A percentile compares a stretch with the other conserved stretches of the same genome.
Conservation (phyloP, 495 filamentous ascomycete genomes). For the Penicillium coffeae region DNA sequence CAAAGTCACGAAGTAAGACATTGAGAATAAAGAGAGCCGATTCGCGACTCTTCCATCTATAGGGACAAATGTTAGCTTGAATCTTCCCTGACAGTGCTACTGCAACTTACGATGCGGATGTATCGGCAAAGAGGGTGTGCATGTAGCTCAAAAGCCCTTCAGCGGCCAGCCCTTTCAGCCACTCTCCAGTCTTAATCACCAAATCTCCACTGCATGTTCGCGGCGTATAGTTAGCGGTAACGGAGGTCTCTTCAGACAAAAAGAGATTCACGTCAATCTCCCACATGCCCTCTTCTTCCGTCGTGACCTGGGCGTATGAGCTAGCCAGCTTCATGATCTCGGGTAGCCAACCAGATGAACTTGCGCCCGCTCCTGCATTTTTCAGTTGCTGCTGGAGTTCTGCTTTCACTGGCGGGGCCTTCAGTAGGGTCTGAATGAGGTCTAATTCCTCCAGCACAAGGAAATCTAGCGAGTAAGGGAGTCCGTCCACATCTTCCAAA, state of each 20-base stretch:
- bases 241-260: conserved; percentile 87
- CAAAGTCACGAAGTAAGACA: conserved; percentile 72
- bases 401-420: conserved; percentile 77
- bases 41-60: conserved; percentile 65
- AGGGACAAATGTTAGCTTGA: conserved; percentile 12
- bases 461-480: conserved; percentile 96
- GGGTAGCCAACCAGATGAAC: conserved; percentile 62
- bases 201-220: conserved; percentile 88
- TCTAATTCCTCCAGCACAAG: conserved; percentile 90
- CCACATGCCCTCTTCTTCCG: conserved; percentile 92
- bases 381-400: conserved; percentile 75
- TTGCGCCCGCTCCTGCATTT: conserved; percentile 51
- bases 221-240: conserved; percentile 95
- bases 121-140: conserved; percentile 59
- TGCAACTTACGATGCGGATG: conserved; percentile 50
- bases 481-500: conserved; percentile 80
- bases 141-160: conserved; percentile 73
- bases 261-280: conserved; percentile 94
- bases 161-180: conserved; percentile 65
- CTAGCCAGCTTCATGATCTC: conserved; percentile 80
- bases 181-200: conserved; percentile 88
- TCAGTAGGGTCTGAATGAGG: conserved; percentile 81
- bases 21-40: conserved; percentile 79
- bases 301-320: conserved; percentile 85
- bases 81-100: background rate